These are phyloP conservation scores for Leccinum subtestaceum DNA, from an alignment of 768 basidiomycete species.

Conservation along the genomic window DNA sequence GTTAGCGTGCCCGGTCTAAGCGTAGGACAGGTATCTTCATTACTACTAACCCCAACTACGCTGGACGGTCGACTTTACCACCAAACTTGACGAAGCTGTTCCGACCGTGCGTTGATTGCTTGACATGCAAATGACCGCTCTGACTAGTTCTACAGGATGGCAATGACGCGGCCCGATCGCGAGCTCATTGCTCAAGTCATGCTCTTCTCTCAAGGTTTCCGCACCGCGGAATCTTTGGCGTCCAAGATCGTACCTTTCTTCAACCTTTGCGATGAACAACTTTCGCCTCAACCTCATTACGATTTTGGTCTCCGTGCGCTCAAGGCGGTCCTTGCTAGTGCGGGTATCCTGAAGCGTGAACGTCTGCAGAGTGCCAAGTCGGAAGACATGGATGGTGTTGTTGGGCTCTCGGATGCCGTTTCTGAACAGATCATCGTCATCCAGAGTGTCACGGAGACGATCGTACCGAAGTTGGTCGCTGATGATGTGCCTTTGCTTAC, in stretches of 20 bases:
- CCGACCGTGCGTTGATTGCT: constrained; percentile 65
- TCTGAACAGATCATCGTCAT: constrained; percentile 97
- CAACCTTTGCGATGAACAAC: no score
- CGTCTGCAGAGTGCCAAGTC: constrained; percentile 53
- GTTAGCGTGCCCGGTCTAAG: constrained; percentile 2
- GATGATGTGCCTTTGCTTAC: constrained; percentile 95
- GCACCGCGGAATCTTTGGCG: constrained; percentile 95
- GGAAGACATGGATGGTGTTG: constrained; percentile 41
- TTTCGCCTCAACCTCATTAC: constrained; percentile 54
- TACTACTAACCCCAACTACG: constrained; percentile 98
- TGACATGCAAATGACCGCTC: not conserved
- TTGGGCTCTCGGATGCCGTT: constrained; percentile 62
- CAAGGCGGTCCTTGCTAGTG: constrained; percentile 94
- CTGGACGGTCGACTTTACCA: constrained; percentile 88
- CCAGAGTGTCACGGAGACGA: constrained; percentile 97
- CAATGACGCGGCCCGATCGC: constrained; percentile 97
- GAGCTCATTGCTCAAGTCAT: constrained; percentile 99
- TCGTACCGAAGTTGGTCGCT: constrained; percentile 96
- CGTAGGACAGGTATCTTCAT: constrained; percentile 82
- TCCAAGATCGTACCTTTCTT: constrained; percentile 85
- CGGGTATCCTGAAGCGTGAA: constrained; percentile 96
- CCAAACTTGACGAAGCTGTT: constrained; percentile 91
- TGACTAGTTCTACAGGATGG: constrained; percentile 62
- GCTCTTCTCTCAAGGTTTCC: constrained; percentile 99
- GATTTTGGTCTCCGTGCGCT: constrained; percentile 98